These are phyloP conservation scores for Poteriospumella lacustris DNA, from an alignment of 108 stramenopile genomes.

Conservation along the genomic window DNA sequence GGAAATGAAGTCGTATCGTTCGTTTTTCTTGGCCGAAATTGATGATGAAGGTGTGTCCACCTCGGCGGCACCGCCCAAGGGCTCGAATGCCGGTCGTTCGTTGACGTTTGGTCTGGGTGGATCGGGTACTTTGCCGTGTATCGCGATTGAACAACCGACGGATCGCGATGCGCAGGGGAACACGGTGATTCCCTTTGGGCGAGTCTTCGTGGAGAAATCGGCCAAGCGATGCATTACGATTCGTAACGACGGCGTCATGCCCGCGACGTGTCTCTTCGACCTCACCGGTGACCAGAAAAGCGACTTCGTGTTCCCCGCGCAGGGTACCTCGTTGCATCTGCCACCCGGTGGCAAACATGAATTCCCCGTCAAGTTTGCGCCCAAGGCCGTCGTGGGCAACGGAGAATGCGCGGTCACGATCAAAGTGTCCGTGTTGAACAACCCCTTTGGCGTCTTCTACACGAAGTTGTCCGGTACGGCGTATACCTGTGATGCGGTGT, in stretches of 20 bases:
- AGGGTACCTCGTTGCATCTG: not conserved
- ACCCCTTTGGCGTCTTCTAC: conserved; percentile 40
- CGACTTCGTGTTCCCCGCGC: conserved; percentile 38
- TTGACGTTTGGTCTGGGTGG: conserved; percentile 52
- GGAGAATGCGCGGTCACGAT: conserved; percentile 23
- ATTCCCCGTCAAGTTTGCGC: conserved; percentile 41
- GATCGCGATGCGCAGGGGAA: conserved; percentile 32
- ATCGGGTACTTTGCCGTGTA: conserved; percentile 54
- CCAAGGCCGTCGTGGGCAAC: conserved; percentile 14
- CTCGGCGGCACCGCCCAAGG: not conserved
- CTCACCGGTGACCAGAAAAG: conserved; percentile 9
- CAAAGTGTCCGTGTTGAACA: conserved; percentile 53
- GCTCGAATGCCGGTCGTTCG: not conserved
- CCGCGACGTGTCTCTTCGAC: conserved; percentile 55
- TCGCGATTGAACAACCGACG: conserved; percentile 50
- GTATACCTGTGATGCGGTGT: conserved; percentile 18
- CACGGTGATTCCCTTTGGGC: conserved; percentile 45
- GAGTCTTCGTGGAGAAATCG: not conserved
- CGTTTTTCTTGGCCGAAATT: conserved; percentile 48
- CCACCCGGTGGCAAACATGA: conserved; percentile 33
- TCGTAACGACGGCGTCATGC: conserved; percentile 56
- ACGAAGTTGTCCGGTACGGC: not conserved
- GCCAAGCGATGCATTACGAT: conserved; percentile 37
- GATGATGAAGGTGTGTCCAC: conserved; percentile 29
- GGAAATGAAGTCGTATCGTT: conserved; percentile 52